A percentile compares a stretch with the other conserved stretches of the same genome.
Evolutionary conservation across 768 basidiomycete species (phyloP).

Genomic region (Boletus sp.): DNA sequence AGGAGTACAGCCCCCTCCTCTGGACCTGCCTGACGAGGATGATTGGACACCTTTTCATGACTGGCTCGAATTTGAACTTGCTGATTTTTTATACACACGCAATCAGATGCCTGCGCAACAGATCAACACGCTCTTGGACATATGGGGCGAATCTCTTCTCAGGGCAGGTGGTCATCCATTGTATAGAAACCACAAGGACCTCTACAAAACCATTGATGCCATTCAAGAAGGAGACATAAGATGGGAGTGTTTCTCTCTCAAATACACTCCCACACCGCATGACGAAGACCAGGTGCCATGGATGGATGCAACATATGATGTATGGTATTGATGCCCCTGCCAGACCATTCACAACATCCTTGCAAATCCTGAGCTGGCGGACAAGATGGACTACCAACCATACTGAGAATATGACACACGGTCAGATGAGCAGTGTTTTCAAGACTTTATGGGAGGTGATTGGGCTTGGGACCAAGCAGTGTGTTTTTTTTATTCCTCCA

Average conservation of each 20-base stretch:
- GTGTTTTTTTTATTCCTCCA: not conserved
- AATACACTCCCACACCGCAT: not conserved
- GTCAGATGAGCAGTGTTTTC: not conserved
- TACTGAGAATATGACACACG: not conserved
- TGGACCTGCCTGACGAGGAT: not conserved
- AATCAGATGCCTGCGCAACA: not conserved
- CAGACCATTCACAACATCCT: not conserved
- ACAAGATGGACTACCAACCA: not conserved
- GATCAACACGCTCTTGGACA: not conserved
- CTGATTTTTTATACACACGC: not conserved
- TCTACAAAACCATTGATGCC: not conserved
- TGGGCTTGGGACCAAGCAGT: constrained; percentile 8
- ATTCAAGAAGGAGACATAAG: not conserved
- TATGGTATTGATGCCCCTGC: not conserved
- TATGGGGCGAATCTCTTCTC: not conserved
- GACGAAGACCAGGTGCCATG: not conserved
- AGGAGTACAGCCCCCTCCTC: not conserved
- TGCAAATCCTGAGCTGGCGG: not conserved
- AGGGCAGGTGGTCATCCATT: not conserved
- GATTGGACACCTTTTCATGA: not conserved
- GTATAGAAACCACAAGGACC: not conserved
- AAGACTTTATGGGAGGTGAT: not conserved
- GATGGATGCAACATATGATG: not conserved
- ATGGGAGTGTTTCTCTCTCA: not conserved
- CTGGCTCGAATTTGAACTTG: not conserved